Base-by-base conservation (phyloP, 2,329 filamentous ascomycete species). In the Microcyclospora pomicola region DNA sequence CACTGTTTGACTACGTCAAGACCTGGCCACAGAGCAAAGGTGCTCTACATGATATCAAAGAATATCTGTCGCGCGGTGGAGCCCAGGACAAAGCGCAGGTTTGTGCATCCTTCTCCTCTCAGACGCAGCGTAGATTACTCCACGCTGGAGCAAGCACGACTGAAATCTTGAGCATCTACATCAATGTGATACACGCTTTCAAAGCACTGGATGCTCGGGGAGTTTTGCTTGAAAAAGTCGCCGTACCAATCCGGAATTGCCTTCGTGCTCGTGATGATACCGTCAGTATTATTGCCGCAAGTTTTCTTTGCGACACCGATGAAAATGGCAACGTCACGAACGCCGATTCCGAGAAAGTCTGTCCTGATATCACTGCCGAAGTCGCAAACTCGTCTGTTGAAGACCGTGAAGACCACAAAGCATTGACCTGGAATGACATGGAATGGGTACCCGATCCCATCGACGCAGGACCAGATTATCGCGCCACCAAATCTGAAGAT, bases 381-480 rank as follows among this genome's bases (percentile, higher is more conserved):
- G 71, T 87, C 35, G 71, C 73, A 29, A 73, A 78, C 43, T 68
- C 69, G 14, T 61, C 66, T 7, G 72, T 77, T 16, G 75, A 66
- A 50, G 55, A 71, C 45, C 37, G 42, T 2, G 48, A 61, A 50
- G 42, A 60, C 13, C 59, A 67, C 29, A 65, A 71, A n/a, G 82
- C 84, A 37, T 68, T 91, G 12, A 83, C 92, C 58, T 96, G 83
- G 80, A 73, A 85, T 53, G 87, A 98, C 58, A 82, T 94, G 78
- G 74, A 77, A 7, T 98, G 91, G 91, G 69, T 85, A 28, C 91
- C 91, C 1, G 83, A 94, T 51, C 91, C 91, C 0, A 78, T 92
- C 30, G 91, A 98, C 55, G 91, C 91, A 1, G 86, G 85, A 9
- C 81, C 85, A 3, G 64, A 95, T 55, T 95, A 94, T 64, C 85